Base-by-base conservation (phyloP, 345 rosid species). In the Citrus reticulata region DNA sequence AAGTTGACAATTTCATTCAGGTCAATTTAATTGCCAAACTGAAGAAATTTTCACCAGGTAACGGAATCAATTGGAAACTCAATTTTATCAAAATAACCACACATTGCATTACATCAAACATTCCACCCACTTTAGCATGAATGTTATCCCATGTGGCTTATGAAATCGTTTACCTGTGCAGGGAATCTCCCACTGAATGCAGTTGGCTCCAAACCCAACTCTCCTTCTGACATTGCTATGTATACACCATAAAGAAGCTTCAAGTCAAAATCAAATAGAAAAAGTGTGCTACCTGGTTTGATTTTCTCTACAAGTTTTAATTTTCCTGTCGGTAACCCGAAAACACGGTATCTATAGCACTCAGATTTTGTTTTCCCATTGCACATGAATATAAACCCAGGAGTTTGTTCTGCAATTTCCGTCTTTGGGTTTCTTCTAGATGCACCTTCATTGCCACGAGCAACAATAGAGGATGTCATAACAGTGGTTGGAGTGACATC, bases 231-330 rank as follows among this genome's bases (percentile, higher is more conserved):
- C 5, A 78, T 51, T 14, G 87, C 87, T 70, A 75, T 71, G 35
- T 82, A 82, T 40, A 82, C 66, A 4, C 85, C 85, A 67, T 82
- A 82, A 55, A 85, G 85, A 70, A 74, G 81, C 77, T 85, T 85
- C 72, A 77, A 37, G n/a, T 72, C 81, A 77, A 82, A 85, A 62
- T 85, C 85, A 75, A 13, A 85, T 57, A 85, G 72, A 77, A 85
- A 85, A 14, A 82, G 80, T 32, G 77, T 82, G 19, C 68, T 62
- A 37, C 87, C 83, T 0, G 69, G 57, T 60, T 79, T 59, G 54
- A 85, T 76, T 75, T 82, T 82, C 74, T 64, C 51, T 9, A 77
- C 83, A n/a, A 62, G 46, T 32, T 80, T 81, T 58, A 77, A 17
- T 66, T 77, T 55, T 54, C 79, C 83, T 24, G 22, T 30, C 5